phyloP scores from a whole-genome alignment of 192 early-diverging fungal genomes.

The Backusella psychrophila region DNA sequence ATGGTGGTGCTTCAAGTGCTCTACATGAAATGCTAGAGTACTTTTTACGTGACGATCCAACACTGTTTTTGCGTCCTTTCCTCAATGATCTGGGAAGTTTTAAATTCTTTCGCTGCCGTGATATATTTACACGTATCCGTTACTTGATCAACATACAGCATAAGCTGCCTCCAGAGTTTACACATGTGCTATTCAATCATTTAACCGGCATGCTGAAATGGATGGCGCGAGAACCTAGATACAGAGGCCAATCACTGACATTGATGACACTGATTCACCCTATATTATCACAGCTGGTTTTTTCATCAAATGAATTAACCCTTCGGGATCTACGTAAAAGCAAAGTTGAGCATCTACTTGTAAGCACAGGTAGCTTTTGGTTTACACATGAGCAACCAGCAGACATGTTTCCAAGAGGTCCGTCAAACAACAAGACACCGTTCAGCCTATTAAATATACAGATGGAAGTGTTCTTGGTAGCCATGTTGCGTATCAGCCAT shows the following conservation, averaged over 20 bases:
- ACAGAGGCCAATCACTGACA: constrained; percentile 24
- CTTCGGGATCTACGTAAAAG: constrained; percentile 53
- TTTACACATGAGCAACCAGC: constrained; percentile 45
- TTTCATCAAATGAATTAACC: constrained; percentile 49
- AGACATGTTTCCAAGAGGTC: constrained; percentile 47
- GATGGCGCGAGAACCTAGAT: constrained; percentile 44
- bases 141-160: constrained; percentile 45
- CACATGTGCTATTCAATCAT: constrained; percentile 52
- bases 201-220: constrained; percentile 56
- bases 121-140: constrained; percentile 41
- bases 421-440: constrained; percentile 21
- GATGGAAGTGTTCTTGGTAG: constrained; percentile 41
- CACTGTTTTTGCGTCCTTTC: constrained; percentile 50
- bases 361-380: constrained; percentile 54
- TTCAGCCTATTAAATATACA: constrained; percentile 43
- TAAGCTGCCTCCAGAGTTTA: constrained; percentile 51
- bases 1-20: constrained; percentile 44
- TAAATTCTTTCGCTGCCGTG: constrained; percentile 31
- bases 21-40: constrained; percentile 42
- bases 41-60: constrained; percentile 53
- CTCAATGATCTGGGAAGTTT: constrained; percentile 48
- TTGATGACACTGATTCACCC: constrained; percentile 45
- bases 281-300: constrained; percentile 45
- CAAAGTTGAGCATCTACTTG: constrained; percentile 52
- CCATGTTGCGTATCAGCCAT: constrained; percentile 52